These are phyloP conservation scores for Septoria petroselini DNA, from an alignment of 2,329 filamentous ascomycete species.

Conservation along the genomic window DNA sequence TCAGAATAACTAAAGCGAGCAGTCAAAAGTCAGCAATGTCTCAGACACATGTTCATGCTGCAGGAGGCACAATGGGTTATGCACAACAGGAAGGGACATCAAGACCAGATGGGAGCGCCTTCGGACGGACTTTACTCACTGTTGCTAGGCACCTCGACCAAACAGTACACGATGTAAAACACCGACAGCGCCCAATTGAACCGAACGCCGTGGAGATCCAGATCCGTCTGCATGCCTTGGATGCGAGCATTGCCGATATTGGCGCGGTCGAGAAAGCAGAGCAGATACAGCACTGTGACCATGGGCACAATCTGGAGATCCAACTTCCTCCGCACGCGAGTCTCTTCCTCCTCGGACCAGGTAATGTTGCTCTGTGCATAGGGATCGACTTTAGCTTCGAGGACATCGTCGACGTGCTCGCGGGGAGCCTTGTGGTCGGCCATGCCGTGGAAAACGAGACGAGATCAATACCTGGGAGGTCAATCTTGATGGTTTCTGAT, in stretches of 20 bases:
- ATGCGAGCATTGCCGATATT: slow-evolving; percentile 27
- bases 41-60: no score
- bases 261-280: slow-evolving; percentile 54
- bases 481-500: not conserved
- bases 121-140: not conserved
- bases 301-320: slow-evolving; percentile 58
- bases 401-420: slow-evolving; percentile 1
- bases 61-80: no score
- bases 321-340: slow-evolving; percentile 52
- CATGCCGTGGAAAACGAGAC: slow-evolving; percentile 8
- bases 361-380: slow-evolving; percentile 14
- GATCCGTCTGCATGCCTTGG: slow-evolving; percentile 40
- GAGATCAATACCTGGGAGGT: no score
- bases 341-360: slow-evolving; percentile 34
- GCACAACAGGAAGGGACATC: no score
- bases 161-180: slow-evolving; percentile 41
- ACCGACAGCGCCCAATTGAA: slow-evolving; percentile 41
- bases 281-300: slow-evolving; percentile 58
- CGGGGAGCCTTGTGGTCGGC: slow-evolving; percentile 15
- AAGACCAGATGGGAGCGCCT: no score
- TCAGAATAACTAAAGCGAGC: slow-evolving; percentile 37
- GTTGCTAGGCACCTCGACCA: slow-evolving; percentile 39
- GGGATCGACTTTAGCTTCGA: slow-evolving; percentile 8
- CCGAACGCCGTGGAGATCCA: slow-evolving; percentile 33
- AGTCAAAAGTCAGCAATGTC: no score